Base-by-base conservation (phyloP, 352 stramenopile species). In the Phytophthora fragariae region DNA sequence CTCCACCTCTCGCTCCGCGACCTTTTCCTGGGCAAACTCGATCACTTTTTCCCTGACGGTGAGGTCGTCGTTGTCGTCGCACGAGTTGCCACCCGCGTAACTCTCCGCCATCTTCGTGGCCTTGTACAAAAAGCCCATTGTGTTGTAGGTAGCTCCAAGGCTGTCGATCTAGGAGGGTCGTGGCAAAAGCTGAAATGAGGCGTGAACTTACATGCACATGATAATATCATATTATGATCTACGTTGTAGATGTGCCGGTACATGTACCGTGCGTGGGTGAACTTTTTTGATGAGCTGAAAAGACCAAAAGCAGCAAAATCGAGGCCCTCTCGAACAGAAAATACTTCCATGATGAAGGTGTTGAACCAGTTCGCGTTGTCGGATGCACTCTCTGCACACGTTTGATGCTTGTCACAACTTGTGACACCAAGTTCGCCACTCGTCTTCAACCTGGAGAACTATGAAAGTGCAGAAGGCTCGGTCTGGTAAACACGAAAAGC, bases 21-120 rank as follows among this genome's bases (percentile, higher is more conserved):
- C 69, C 60, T 62, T 65, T 10, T 60, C 46, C 58, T 76, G 63
- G 19, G 63, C 64, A 37, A 61, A 76, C 52, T 73, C 56, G 47
- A 70, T 52, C 19, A 62, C 56, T 31, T 70, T 70, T 21, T 75
- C 62, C 33, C 60, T 65, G n/a, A 57, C 59, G 14, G 11, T 57
- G 44, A 15, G 14, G 17, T n/a, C 12, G 44, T 21, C 44, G 15
- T 52, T 52, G 12, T n/a, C 44, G 44, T 52, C 44, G 44, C 17
- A 52, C 44, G 44, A 52, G 44, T 52, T 15, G 12, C 44, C 44
- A 52, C 44, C 17, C 44, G 44, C 44, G 44, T 57, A 70, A 8
- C 64, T 60, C 37, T 76, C 70, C 19, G 46, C 62, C 10, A 37
- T 27, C 41, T 62, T 47, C 17, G 57, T 56, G 52, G 52, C 46